These are phyloP conservation scores for Cadophora malorum DNA, from an alignment of 2,329 filamentous ascomycete species.

Conservation along the genomic window DNA sequence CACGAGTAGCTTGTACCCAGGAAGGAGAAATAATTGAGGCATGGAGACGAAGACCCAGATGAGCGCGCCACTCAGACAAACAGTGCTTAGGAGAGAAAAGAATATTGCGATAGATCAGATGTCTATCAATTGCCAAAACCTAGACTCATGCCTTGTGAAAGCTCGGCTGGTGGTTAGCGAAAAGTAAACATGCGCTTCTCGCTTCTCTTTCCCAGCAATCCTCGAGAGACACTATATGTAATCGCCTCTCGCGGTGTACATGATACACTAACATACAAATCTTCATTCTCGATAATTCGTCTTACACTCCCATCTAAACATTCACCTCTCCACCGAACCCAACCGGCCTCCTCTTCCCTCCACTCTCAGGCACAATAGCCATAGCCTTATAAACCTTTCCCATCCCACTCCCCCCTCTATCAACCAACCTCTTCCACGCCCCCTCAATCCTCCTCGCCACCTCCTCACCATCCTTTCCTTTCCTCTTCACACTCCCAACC, in stretches of 20 bases:
- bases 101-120: too few species aligned
- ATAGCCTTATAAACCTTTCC: conserved; percentile 93
- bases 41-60: too few species aligned
- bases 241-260: too few species aligned
- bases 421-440: conserved; percentile 84
- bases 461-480: conserved; percentile 58
- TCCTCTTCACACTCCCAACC: conserved; percentile 51
- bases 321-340: conserved; percentile 80
- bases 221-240: too few species aligned
- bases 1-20: too few species aligned
- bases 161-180: neutral
- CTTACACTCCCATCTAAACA: conserved; percentile 9
- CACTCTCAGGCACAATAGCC: conserved; percentile 85
- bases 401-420: conserved; percentile 84
- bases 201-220: too few species aligned
- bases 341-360: conserved; percentile 76
- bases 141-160: too few species aligned
- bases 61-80: too few species aligned
- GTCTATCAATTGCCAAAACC: too few species aligned
- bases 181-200: neutral
- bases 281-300: too few species aligned
- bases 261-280: conserved; percentile 8
- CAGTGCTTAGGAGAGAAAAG: too few species aligned
- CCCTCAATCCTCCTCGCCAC: conserved; percentile 68
- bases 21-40: too few species aligned